Evolutionary conservation across 176 grass and related monocot genomes (phyloP).

Genomic region (Eleusine coracana): DNA sequence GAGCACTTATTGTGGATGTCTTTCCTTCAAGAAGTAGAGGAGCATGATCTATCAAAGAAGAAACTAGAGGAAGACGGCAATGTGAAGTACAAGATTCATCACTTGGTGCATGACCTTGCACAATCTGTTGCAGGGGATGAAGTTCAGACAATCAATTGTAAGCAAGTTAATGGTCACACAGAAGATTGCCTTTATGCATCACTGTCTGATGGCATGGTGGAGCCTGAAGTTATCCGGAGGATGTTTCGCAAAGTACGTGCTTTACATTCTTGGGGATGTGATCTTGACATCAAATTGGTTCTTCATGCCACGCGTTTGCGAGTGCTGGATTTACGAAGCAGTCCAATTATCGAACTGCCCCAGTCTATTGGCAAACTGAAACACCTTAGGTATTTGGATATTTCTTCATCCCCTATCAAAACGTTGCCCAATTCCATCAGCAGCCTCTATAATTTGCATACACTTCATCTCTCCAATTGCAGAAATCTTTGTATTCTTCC

Average conservation of each 20-base stretch:
- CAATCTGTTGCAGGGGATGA: constrained; percentile 60
- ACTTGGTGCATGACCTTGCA: constrained; percentile 71
- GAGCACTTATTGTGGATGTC: constrained; percentile 62
- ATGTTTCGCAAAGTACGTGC: constrained; percentile 42
- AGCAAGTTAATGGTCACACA: background rate
- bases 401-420: constrained; percentile 48
- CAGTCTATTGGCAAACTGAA: constrained; percentile 48
- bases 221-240: constrained; percentile 1
- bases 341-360: constrained; percentile 36
- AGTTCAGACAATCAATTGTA: constrained; percentile 33
- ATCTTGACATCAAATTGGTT: constrained; percentile 23
- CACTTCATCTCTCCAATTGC: constrained; percentile 51
- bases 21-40: constrained; percentile 59
- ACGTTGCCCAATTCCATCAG: constrained; percentile 53
- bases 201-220: constrained; percentile 1
- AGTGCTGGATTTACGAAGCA: constrained; percentile 57
- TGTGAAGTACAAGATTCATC: constrained; percentile 62
- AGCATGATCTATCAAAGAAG: constrained; percentile 37
- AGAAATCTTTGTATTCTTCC: constrained; percentile 49
- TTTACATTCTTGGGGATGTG: constrained; percentile 49
- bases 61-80: constrained; percentile 34
- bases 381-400: constrained; percentile 61
- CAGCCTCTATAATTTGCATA: constrained; percentile 57
- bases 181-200: constrained; percentile 49
- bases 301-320: constrained; percentile 29